A percentile compares a stretch with the other conserved stretches of the same genome.
Evolutionary conservation across 2,329 filamentous ascomycete genomes (phyloP).

Genomic region (Penicillium hordei): DNA sequence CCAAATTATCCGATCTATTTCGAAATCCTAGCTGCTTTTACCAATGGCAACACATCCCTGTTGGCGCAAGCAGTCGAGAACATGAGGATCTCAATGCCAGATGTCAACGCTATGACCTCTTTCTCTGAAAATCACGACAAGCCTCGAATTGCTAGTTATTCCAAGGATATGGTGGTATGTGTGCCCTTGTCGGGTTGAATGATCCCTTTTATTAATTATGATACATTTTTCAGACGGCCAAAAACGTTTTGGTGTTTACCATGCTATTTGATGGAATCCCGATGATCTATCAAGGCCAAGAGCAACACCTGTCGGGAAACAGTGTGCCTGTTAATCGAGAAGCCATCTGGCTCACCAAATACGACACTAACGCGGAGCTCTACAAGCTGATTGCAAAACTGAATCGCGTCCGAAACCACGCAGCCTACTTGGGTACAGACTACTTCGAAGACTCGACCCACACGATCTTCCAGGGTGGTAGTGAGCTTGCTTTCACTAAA

Average conservation of each 20-base stretch:
- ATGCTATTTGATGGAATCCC: slow-evolving; percentile 58
- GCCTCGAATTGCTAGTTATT: slow-evolving; percentile 53
- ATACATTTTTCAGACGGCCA: slow-evolving; percentile 46
- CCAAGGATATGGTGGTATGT: slow-evolving; percentile 50
- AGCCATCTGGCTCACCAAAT: slow-evolving; percentile 52
- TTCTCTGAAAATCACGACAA: slow-evolving; percentile 64
- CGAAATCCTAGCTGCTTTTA: slow-evolving; percentile 35
- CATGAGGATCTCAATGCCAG: slow-evolving; percentile 32
- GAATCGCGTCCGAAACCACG: slow-evolving; percentile 47
- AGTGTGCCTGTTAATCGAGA: slow-evolving; percentile 52
- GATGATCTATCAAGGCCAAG: slow-evolving; percentile 45
- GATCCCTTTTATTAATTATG: slow-evolving; percentile 4
- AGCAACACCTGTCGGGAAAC: slow-evolving; percentile 58
- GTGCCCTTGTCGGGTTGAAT: neutral
- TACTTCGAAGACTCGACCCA: slow-evolving; percentile 40
- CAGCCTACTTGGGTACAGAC: slow-evolving; percentile 32
- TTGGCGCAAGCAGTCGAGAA: slow-evolving; percentile 27
- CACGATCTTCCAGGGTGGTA: slow-evolving; percentile 24
- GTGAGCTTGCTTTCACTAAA: slow-evolving; percentile 48
- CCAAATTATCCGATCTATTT: slow-evolving; percentile 48
- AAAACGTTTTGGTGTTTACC: slow-evolving; percentile 63
- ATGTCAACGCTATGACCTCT: slow-evolving; percentile 50
- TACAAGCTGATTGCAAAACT: slow-evolving; percentile 41
- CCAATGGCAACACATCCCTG: slow-evolving; percentile 28
- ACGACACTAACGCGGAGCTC: slow-evolving; percentile 41